Percentiles rank a stretch among this genome's conserved stretches.
Evolutionary conservation across 2,329 filamentous ascomycete species (phyloP).

Genomic region (Alternaria sp.): DNA sequence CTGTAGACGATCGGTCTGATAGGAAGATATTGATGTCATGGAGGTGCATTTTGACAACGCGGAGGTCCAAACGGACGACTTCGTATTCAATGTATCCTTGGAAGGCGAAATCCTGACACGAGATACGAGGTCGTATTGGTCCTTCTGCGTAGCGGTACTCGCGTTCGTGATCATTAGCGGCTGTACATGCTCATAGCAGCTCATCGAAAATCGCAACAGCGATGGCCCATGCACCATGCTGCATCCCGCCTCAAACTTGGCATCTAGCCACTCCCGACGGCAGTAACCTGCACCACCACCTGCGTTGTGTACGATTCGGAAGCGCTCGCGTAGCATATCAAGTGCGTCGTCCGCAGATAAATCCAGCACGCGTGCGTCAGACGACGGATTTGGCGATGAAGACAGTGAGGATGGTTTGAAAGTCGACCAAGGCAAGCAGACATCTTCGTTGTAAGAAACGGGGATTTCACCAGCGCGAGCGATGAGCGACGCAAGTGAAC

Average conservation of each 20-base stretch:
- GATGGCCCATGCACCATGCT: background rate
- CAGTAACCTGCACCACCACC: background rate
- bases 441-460: background rate
- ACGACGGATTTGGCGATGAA: background rate
- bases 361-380: background rate
- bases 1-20: background rate
- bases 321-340: background rate
- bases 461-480: background rate
- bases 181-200: background rate
- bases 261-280: background rate
- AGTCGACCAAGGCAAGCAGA: background rate
- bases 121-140: background rate
- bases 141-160: background rate
- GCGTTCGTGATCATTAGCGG: background rate
- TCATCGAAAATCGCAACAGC: background rate
- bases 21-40: conserved; percentile 9
- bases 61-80: background rate
- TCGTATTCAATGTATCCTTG: background rate
- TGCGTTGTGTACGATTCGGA: background rate
- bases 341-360: background rate
- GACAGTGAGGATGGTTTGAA: background rate
- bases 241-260: background rate
- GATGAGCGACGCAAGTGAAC: conserved; percentile 3
- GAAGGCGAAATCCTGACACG: background rate
- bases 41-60: conserved; percentile 9